Conservation (phyloP, 2,329 filamentous ascomycete genomes). For the Claviceps sp. region DNA sequence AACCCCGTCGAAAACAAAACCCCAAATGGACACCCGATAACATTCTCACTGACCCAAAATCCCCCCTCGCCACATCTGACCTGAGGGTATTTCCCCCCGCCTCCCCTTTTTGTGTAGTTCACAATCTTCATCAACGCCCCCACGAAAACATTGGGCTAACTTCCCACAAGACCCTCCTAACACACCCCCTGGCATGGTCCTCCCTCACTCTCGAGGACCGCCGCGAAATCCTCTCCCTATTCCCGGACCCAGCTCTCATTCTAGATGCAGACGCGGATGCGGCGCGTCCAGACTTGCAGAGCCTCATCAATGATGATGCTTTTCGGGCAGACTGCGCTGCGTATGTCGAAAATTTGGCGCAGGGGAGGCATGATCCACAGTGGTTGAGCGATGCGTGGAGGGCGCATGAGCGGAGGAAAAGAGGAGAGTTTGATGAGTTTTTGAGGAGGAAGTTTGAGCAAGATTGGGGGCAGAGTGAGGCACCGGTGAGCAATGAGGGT, state of each 20-base stretch:
- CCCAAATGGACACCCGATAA: slow-evolving; percentile 23
- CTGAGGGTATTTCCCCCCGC: slow-evolving; percentile 17
- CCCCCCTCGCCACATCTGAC: slow-evolving; percentile 25
- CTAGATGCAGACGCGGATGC: slow-evolving; percentile 19
- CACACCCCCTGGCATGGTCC: slow-evolving; percentile 26
- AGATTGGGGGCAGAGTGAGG: slow-evolving; percentile 27
- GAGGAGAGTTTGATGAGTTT: slow-evolving; percentile 37
- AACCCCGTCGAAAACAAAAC: slow-evolving; percentile 9
- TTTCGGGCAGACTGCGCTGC: slow-evolving; percentile 33
- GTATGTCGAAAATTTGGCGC: slow-evolving; percentile 31
- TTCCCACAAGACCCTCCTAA: slow-evolving; percentile 20
- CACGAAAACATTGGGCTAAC: background rate
- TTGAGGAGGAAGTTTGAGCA: slow-evolving; percentile 30
- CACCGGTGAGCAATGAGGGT: background rate
- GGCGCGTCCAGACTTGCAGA: slow-evolving; percentile 27
- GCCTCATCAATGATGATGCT: slow-evolving; percentile 32
- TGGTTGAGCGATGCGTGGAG: slow-evolving; percentile 40
- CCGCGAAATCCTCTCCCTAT: slow-evolving; percentile 23
- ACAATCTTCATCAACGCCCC: background rate
- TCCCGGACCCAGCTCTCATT: slow-evolving; percentile 26
- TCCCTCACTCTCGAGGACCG: slow-evolving; percentile 20
- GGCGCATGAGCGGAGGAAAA: slow-evolving; percentile 34
- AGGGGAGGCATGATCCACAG: slow-evolving; percentile 36
- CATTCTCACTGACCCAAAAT: slow-evolving; percentile 23
- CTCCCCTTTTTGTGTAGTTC: background rate